Conservation (phyloP, 768 basidiomycete genomes). For the Panus rudis region DNA sequence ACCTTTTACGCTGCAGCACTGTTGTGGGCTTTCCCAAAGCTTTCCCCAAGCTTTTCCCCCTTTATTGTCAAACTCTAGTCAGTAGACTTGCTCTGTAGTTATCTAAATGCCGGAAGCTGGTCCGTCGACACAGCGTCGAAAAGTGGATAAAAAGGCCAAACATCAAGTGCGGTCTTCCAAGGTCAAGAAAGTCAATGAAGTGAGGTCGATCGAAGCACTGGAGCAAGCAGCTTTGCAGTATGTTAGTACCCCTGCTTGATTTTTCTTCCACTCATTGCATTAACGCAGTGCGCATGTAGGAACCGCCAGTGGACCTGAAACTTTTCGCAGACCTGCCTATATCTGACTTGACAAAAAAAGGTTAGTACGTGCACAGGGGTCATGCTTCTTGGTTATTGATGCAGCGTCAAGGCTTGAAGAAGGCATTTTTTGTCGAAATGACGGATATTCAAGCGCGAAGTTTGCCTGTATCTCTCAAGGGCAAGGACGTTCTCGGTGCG, state of each 20-base stretch:
- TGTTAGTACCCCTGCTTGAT: slow-evolving; percentile 31
- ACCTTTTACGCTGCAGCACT: too few species aligned
- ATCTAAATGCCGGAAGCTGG: slow-evolving; percentile 7
- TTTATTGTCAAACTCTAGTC: too few species aligned
- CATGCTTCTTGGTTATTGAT: neutral
- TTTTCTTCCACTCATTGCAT: slow-evolving; percentile 11
- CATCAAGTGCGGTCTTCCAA: slow-evolving; percentile 22
- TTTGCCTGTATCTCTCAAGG: slow-evolving; percentile 53
- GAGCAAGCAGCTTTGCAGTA: slow-evolving; percentile 43
- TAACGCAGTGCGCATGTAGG: slow-evolving; percentile 30
- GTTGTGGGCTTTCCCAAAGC: too few species aligned
- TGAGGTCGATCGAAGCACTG: slow-evolving; percentile 43
- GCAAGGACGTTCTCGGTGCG: slow-evolving; percentile 61
- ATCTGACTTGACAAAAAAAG: slow-evolving; percentile 68
- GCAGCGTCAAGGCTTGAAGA: slow-evolving; percentile 61
- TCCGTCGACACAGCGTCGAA: slow-evolving; percentile 2
- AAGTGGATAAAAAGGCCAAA: slow-evolving; percentile 5
- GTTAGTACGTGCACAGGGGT: slow-evolving; percentile 31
- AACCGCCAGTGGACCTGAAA: slow-evolving; percentile 41
- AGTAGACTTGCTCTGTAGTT: too few species aligned
- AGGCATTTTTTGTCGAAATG: slow-evolving; percentile 79
- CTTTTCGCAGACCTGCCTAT: slow-evolving; percentile 73
- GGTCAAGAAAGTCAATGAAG: slow-evolving; percentile 38
- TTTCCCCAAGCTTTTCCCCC: too few species aligned
- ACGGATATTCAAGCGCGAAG: slow-evolving; percentile 71